Conservation (phyloP, 2,329 filamentous ascomycete species). For the Fusarium fujikuroi region DNA sequence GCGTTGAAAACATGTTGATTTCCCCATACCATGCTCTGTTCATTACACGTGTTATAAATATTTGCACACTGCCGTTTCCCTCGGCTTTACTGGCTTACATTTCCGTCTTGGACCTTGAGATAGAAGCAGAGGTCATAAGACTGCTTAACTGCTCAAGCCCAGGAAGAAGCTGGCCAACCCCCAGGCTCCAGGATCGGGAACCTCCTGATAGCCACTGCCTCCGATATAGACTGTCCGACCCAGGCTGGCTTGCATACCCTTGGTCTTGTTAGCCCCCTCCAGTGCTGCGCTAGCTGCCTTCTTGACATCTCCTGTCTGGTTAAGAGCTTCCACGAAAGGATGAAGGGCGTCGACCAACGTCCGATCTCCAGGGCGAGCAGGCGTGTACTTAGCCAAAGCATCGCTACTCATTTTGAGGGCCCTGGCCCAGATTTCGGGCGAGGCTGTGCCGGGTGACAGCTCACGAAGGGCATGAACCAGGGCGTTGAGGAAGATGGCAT, state of each 20-base stretch:
- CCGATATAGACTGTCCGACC: slow-evolving; percentile 64
- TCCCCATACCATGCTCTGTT: slow-evolving; percentile 22
- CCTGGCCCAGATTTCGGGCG: slow-evolving; percentile 62
- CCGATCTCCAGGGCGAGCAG: slow-evolving; percentile 87
- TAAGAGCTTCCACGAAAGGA: slow-evolving; percentile 83
- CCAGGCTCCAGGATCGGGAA: slow-evolving; percentile 75
- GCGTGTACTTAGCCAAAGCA: slow-evolving; percentile 84
- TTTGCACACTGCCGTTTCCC: neutral
- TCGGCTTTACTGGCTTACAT: neutral
- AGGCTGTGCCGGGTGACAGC: slow-evolving; percentile 53
- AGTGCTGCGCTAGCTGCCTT: slow-evolving; percentile 80
- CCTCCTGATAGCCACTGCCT: slow-evolving; percentile 58
- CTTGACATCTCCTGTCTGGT: slow-evolving; percentile 71
- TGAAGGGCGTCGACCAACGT: slow-evolving; percentile 90
- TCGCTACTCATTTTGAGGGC: slow-evolving; percentile 78
- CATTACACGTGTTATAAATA: slow-evolving; percentile 13
- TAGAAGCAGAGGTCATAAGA: slow-evolving; percentile 18
- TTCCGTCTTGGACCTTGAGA: neutral
- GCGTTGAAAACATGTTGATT: slow-evolving; percentile 52
- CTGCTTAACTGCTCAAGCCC: slow-evolving; percentile 66
- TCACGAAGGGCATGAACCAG: slow-evolving; percentile 72
- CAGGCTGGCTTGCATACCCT: slow-evolving; percentile 90
- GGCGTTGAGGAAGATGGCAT: slow-evolving; percentile 89
- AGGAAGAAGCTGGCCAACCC: slow-evolving; percentile 82
- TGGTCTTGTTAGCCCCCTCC: slow-evolving; percentile 83